Conservation (phyloP, 2,329 filamentous ascomycete species). For the Ramularia endophylla region DNA sequence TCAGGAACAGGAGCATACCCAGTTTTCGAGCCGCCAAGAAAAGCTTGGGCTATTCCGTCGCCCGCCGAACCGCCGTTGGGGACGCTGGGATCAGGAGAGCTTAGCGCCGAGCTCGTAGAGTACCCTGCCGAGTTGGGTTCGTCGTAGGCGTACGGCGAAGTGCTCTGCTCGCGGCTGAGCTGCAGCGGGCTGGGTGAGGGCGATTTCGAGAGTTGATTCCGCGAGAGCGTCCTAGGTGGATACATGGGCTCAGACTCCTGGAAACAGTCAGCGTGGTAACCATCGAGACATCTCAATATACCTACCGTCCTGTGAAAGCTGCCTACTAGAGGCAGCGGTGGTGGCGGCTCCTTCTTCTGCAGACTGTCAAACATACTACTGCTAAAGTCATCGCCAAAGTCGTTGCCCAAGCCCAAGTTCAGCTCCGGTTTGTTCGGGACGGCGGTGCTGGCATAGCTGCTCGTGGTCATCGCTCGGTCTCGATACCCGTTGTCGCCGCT, state of each 20-base stretch:
- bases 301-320: slow-evolving; percentile 19
- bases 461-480: slow-evolving; percentile 37
- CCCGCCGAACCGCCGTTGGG: slow-evolving; percentile 11
- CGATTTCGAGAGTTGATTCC: slow-evolving; percentile 24
- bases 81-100: slow-evolving; percentile 25
- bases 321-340: slow-evolving; percentile 16
- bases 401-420: slow-evolving; percentile 19
- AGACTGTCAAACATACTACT: slow-evolving; percentile 33
- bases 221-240: slow-evolving; percentile 29
- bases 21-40: slow-evolving; percentile 24
- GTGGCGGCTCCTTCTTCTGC: slow-evolving; percentile 19
- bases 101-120: slow-evolving; percentile 22
- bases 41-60: slow-evolving; percentile 22
- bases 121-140: slow-evolving; percentile 28
- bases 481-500: slow-evolving; percentile 24
- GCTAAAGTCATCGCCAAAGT: slow-evolving; percentile 31
- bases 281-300: background rate
- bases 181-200: slow-evolving; percentile 22
- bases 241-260: slow-evolving; percentile 31
- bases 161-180: slow-evolving; percentile 18
- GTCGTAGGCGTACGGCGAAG: slow-evolving; percentile 29
- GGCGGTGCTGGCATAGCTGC: slow-evolving; percentile 37
- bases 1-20: slow-evolving; percentile 28
- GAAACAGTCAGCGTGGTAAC: slow-evolving; percentile 13
- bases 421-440: slow-evolving; percentile 26